These are phyloP conservation scores for Amoeboradix gromovi DNA, from an alignment of 371 early-diverging fungal genomes.

Conservation along the genomic window DNA sequence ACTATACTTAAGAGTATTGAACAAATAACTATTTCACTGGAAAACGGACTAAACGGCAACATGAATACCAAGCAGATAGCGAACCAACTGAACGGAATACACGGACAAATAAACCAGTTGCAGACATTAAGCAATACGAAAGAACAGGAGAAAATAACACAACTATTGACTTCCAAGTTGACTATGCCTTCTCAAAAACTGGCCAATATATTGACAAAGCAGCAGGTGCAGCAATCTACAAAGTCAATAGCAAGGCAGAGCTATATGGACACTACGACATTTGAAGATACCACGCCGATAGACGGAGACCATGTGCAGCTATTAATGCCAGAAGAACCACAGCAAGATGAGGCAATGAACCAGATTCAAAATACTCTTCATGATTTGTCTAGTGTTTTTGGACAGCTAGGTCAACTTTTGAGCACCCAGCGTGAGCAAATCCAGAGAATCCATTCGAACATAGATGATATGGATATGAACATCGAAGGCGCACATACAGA, in stretches of 20 bases:
- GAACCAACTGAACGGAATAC: neutral
- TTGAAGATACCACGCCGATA: neutral
- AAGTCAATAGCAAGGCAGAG: neutral
- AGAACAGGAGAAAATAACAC: neutral
- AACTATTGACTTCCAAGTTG: neutral
- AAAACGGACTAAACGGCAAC: neutral
- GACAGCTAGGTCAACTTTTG: neutral
- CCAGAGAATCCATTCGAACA: neutral
- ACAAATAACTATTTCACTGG: neutral
- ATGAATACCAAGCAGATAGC: neutral
- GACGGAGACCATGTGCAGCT: neutral
- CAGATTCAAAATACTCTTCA: neutral
- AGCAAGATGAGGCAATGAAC: neutral
- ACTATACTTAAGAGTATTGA: neutral
- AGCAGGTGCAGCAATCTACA: neutral
- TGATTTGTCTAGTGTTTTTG: neutral
- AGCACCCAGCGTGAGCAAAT: neutral
- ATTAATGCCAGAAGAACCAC: neutral
- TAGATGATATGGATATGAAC: neutral
- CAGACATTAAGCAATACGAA: neutral
- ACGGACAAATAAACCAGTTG: neutral
- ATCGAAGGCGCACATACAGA: neutral
- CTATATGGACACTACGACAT: neutral
- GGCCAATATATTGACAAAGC: neutral
- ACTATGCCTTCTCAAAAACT: neutral